Evolutionary conservation across 768 basidiomycete genomes (phyloP).

Genomic region (Rossbeevera mucosa): DNA sequence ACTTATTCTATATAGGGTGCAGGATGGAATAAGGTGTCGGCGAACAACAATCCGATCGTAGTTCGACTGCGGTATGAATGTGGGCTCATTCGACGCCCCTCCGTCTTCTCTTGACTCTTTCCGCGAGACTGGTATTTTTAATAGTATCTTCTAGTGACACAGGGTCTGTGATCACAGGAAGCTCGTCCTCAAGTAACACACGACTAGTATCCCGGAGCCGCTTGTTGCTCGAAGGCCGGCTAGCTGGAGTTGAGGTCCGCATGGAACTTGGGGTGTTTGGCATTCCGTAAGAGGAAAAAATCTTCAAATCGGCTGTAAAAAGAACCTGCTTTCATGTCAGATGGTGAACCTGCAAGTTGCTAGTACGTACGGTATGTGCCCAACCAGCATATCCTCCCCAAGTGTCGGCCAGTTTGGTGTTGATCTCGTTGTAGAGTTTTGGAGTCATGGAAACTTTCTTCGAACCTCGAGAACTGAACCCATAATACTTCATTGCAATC

Average conservation of each 20-base stretch:
- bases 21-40: too few relatives aligned
- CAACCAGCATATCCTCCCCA: slow-evolving; percentile 91
- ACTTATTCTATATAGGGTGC: too few relatives aligned
- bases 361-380: slow-evolving; percentile 69
- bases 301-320: slow-evolving; percentile 70
- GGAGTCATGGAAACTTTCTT: slow-evolving; percentile 66
- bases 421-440: slow-evolving; percentile 71
- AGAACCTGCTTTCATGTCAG: slow-evolving; percentile 45
- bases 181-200: slow-evolving; percentile 4
- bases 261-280: slow-evolving; percentile 22
- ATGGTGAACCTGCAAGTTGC: not conserved
- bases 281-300: slow-evolving; percentile 59
- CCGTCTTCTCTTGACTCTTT: slow-evolving; percentile 43
- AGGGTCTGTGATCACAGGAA: slow-evolving; percentile 2
- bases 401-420: slow-evolving; percentile 48
- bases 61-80: not conserved
- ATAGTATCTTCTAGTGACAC: not conserved
- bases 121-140: slow-evolving; percentile 29
- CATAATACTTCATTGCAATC: slow-evolving; percentile 78
- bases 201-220: slow-evolving; percentile 20
- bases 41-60: not conserved
- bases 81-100: slow-evolving; percentile 4
- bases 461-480: slow-evolving; percentile 42
- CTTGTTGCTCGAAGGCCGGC: slow-evolving; percentile 33
- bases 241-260: slow-evolving; percentile 28